These are phyloP conservation scores for Aspergillus aculeatus DNA, from an alignment of 2,329 filamentous ascomycete species.

Conservation along the genomic window DNA sequence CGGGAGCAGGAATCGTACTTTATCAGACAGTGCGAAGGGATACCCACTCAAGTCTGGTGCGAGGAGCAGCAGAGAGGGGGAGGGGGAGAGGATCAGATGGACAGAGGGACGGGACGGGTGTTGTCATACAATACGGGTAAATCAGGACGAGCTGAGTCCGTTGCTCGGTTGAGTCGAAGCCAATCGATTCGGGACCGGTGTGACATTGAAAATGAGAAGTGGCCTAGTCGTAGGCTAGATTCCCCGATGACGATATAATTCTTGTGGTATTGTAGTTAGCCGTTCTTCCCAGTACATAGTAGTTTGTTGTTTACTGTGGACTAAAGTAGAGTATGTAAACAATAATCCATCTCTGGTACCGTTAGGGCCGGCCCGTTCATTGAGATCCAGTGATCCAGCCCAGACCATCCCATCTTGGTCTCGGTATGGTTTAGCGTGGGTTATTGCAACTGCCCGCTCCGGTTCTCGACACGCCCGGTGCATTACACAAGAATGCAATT, in stretches of 20 bases:
- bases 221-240: neutral
- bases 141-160: conserved; percentile 9
- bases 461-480: neutral
- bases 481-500: neutral
- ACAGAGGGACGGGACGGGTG: conserved; percentile 1
- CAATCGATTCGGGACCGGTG: conserved; percentile 19
- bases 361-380: conserved; percentile 25
- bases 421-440: conserved; percentile 8
- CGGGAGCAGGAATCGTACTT: conserved; percentile 16
- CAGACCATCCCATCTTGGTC: neutral
- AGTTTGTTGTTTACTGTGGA: neutral
- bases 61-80: neutral
- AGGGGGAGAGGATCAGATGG: conserved; percentile 17
- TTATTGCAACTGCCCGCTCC: neutral
- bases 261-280: no score
- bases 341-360: conserved; percentile 20
- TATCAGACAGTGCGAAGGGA: conserved; percentile 2
- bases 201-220: conserved; percentile 9
- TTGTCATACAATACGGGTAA: conserved; percentile 17
- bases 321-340: neutral
- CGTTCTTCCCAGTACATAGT: no score
- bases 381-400: conserved; percentile 23
- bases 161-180: conserved; percentile 11
- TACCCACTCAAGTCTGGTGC: neutral
- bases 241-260: neutral